phyloP scores from a whole-genome alignment of 1,284 basidiomycete species.

The Taiwanofungus camphoratus region DNA sequence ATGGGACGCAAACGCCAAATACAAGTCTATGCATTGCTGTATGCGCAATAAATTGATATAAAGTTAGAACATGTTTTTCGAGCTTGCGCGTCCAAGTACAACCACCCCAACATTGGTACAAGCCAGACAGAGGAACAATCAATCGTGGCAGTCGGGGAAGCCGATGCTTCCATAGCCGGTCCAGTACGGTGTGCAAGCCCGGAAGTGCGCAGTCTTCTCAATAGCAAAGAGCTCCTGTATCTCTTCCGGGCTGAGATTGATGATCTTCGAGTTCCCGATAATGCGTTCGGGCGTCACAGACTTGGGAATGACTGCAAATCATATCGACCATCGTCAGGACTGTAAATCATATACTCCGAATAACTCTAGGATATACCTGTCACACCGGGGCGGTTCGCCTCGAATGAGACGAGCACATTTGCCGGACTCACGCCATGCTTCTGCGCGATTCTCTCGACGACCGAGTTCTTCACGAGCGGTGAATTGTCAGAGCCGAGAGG shows the following conservation, averaged over 20 bases:
- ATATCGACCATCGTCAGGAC: slow-evolving; percentile 3
- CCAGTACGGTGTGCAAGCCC: slow-evolving; percentile 57
- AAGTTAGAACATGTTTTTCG: no score
- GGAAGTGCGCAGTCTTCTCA: slow-evolving; percentile 53
- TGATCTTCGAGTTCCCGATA: slow-evolving; percentile 48
- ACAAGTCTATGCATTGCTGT: no score
- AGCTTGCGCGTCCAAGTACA: no score
- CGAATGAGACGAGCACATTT: slow-evolving; percentile 58
- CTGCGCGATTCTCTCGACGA: slow-evolving; percentile 48
- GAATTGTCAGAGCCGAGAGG: slow-evolving; percentile 75
- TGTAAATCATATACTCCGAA: not conserved
- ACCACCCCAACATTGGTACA: no score
- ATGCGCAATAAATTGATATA: no score
- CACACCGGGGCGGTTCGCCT: slow-evolving; percentile 55
- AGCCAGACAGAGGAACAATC: no score
- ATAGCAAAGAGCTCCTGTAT: slow-evolving; percentile 49
- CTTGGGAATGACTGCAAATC: slow-evolving; percentile 48
- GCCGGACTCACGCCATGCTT: slow-evolving; percentile 49
- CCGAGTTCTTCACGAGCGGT: slow-evolving; percentile 57
- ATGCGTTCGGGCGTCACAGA: slow-evolving; percentile 59
- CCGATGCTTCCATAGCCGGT: slow-evolving; percentile 58
- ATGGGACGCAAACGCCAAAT: no score
- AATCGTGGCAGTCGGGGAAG: slow-evolving; percentile 59
- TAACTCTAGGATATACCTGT: slow-evolving; percentile 33
- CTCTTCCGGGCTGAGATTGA: slow-evolving; percentile 55